Percentiles rank a stretch among this genome's conserved stretches.
phyloP scores from a whole-genome alignment of 202 grass and related monocot genomes.

The Schoenoplectus triqueter region DNA sequence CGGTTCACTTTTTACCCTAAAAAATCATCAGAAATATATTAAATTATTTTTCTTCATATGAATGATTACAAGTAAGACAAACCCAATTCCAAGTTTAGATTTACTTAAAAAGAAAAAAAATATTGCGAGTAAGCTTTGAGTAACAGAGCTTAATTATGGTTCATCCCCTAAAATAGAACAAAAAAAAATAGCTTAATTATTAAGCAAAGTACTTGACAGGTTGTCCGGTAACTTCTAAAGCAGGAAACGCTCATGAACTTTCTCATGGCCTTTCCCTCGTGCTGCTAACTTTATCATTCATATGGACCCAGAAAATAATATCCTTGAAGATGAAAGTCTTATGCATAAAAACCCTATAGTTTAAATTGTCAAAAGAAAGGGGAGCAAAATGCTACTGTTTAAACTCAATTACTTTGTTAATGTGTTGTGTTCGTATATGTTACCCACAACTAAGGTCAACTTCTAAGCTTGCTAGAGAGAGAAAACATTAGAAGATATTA shows the following conservation, averaged over 20 bases:
- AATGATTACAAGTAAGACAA: slow-evolving; percentile 12
- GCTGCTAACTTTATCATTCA: slow-evolving; percentile 25
- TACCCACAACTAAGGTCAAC: neutral
- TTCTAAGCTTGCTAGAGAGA: neutral
- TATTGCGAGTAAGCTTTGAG: neutral
- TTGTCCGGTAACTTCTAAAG: slow-evolving; percentile 38
- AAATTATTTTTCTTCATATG: neutral
- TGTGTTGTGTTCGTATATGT: neutral
- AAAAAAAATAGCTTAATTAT: slow-evolving; percentile 26
- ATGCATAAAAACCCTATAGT: slow-evolving; percentile 12
- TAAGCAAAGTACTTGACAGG: slow-evolving; percentile 40
- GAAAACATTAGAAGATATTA: too few species aligned
- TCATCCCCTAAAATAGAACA: slow-evolving; percentile 7
- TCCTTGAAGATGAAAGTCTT: neutral
- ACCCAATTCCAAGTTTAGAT: neutral
- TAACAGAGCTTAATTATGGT: slow-evolving; percentile 27
- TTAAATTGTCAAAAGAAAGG: neutral
- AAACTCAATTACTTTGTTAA: neutral
- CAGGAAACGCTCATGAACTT: slow-evolving; percentile 38
- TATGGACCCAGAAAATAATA: slow-evolving; percentile 34
- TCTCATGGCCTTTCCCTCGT: slow-evolving; percentile 28
- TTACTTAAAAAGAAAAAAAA: too few species aligned
- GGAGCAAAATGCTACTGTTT: neutral
- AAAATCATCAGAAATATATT: too few species aligned
- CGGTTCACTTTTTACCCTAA: too few species aligned